Percentiles rank a stretch among this genome's conserved stretches.
Evolutionary conservation across 768 basidiomycete genomes (phyloP).

Genomic region (Boletus pseudopeckii): DNA sequence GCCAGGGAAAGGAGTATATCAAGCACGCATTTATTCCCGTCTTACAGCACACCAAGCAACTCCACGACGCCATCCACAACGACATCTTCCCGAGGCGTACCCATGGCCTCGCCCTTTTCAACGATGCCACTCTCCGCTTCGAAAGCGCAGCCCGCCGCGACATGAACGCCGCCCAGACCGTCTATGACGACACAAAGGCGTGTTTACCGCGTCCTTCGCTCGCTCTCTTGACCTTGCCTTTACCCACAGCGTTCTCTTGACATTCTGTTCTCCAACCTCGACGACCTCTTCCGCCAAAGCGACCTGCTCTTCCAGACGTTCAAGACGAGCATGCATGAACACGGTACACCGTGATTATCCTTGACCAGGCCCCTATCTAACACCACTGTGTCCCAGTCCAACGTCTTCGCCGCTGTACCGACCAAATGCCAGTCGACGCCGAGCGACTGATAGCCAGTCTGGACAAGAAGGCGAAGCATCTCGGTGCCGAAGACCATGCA

Average conservation of each 20-base stretch:
- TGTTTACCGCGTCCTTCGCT: conserved; percentile 14
- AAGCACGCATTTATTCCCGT: conserved; percentile 36
- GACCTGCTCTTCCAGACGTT: conserved; percentile 51
- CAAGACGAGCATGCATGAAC: conserved; percentile 41
- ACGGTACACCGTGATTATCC: conserved; percentile 38
- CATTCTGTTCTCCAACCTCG: conserved; percentile 42
- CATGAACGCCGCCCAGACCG: conserved; percentile 39
- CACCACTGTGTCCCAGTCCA: conserved; percentile 36
- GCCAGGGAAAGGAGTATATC: conserved; percentile 27
- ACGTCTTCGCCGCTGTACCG: conserved; percentile 39
- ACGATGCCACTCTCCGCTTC: conserved; percentile 50
- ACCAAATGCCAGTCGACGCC: conserved; percentile 46
- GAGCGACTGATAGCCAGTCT: conserved; percentile 50
- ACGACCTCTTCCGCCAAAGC: conserved; percentile 45
- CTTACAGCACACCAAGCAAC: conserved; percentile 32
- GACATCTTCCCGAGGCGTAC: conserved; percentile 32
- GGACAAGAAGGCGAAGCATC: conserved; percentile 51
- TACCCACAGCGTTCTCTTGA: conserved; percentile 40
- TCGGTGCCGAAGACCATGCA: conserved; percentile 31
- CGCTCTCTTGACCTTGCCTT: conserved; percentile 13
- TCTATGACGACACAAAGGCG: conserved; percentile 45
- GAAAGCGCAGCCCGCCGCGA: conserved; percentile 46
- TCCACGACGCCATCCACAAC: conserved; percentile 34
- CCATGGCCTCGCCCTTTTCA: conserved; percentile 48
- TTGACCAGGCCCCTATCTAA: background rate